phyloP scores from a whole-genome alignment of 2,329 filamentous ascomycete species.

The Corinectria fuckeliana region DNA sequence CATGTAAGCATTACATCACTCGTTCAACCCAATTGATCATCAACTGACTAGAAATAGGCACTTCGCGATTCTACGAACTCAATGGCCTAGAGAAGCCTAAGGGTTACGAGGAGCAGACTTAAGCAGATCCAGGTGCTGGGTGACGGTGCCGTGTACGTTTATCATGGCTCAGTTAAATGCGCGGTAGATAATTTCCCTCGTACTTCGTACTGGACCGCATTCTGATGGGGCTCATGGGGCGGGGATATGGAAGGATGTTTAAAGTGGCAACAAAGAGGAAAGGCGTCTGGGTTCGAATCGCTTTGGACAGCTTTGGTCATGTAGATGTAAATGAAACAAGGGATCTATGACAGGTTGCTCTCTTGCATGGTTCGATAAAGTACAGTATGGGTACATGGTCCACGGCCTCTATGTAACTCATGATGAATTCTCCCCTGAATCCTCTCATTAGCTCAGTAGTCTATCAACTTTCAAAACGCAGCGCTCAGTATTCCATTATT shows the following conservation, averaged over 20 bases:
- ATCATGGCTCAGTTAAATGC: slow-evolving; percentile 33
- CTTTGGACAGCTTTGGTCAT: slow-evolving; percentile 39
- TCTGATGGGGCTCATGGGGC: slow-evolving; percentile 21
- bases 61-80: slow-evolving; percentile 82
- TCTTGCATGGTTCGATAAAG: too few relatives aligned
- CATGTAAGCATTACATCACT: slow-evolving; percentile 68
- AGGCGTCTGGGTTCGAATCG: slow-evolving; percentile 39
- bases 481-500: not conserved
- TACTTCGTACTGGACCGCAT: slow-evolving; percentile 25
- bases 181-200: slow-evolving; percentile 26
- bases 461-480: not conserved
- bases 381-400: too few relatives aligned
- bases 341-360: slow-evolving; percentile 22
- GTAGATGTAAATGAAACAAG: slow-evolving; percentile 39
- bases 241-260: slow-evolving; percentile 29
- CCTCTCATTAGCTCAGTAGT: slow-evolving; percentile 3
- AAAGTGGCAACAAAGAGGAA: slow-evolving; percentile 26
- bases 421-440: slow-evolving; percentile 14
- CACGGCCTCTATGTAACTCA: slow-evolving; percentile 22
- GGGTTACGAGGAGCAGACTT: slow-evolving; percentile 78
- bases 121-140: slow-evolving; percentile 30
- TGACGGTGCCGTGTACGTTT: slow-evolving; percentile 26
- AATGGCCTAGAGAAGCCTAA: slow-evolving; percentile 83
- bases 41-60: slow-evolving; percentile 49
- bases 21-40: not conserved